A percentile compares a stretch with the other conserved stretches of the same genome.
These are phyloP conservation scores for Zygosaccharomyces rouxii DNA, from an alignment of 805 yeast species.

Conservation along the genomic window DNA sequence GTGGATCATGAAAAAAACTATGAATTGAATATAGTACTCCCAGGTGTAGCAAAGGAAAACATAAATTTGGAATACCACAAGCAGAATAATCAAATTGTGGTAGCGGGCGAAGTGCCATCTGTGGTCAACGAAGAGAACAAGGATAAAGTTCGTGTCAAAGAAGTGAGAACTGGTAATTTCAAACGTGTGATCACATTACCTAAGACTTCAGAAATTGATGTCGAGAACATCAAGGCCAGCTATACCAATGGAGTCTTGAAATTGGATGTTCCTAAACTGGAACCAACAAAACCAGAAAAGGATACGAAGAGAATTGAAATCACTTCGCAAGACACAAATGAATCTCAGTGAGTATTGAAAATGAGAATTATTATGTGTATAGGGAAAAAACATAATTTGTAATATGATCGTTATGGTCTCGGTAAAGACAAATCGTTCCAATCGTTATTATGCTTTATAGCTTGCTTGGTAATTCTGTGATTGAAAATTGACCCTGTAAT, in stretches of 20 bases:
- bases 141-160: constrained; percentile 26
- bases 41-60: constrained; percentile 43
- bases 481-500: constrained; percentile 21
- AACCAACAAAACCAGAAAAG: constrained; percentile 17
- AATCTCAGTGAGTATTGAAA: neutral
- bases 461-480: constrained; percentile 13
- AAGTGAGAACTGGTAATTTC: constrained; percentile 38
- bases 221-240: constrained; percentile 41
- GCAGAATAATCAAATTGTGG: constrained; percentile 39
- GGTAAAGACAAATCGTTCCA: constrained; percentile 18
- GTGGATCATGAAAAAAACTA: constrained; percentile 41
- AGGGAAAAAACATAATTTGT: neutral
- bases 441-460: constrained; percentile 14
- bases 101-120: constrained; percentile 41
- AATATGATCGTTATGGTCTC: constrained; percentile 3
- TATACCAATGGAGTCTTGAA: constrained; percentile 43
- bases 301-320: constrained; percentile 28
- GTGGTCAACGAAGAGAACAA: constrained; percentile 17
- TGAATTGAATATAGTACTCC: constrained; percentile 40
- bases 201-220: constrained; percentile 35
- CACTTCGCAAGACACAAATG: constrained; percentile 20
- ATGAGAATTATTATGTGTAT: no score
- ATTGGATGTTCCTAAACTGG: constrained; percentile 39
- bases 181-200: constrained; percentile 41
- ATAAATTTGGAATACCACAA: constrained; percentile 43